Evolutionary conservation across 345 rosid genomes (phyloP).

Genomic region (Hibiscus mutabilis): DNA sequence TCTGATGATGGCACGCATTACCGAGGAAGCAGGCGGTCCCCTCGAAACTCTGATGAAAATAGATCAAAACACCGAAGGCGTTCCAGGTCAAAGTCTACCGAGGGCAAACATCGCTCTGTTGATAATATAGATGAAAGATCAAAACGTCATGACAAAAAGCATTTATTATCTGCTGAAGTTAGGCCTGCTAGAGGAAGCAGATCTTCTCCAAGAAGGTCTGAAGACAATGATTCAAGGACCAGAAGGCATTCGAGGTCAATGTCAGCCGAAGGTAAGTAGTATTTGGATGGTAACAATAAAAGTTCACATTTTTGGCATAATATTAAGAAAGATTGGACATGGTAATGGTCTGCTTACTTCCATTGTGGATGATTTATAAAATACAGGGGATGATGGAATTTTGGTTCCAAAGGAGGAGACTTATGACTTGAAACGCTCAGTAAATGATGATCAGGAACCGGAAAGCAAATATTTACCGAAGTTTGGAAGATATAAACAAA

Average conservation of each 20-base stretch:
- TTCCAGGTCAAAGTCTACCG: constrained; percentile 54
- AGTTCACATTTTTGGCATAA: constrained; percentile 3
- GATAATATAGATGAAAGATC: constrained; percentile 40
- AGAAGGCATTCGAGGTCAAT: constrained; percentile 37
- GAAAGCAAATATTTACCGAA: background rate
- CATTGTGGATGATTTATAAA: constrained; percentile 7
- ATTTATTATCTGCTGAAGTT: constrained; percentile 41
- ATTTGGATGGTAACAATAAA: constrained; percentile 21
- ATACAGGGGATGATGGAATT: constrained; percentile 3
- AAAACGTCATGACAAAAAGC: constrained; percentile 36
- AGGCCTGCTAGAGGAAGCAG: constrained; percentile 29
- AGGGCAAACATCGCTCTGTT: constrained; percentile 34
- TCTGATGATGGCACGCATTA: constrained; percentile 48
- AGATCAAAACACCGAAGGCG: constrained; percentile 40
- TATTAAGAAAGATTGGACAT: constrained; percentile 11
- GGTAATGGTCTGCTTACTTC: constrained; percentile 11
- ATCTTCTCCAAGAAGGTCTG: constrained; percentile 36
- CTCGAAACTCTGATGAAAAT: constrained; percentile 40
- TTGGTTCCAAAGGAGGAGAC: constrained; percentile 13
- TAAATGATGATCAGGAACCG: constrained; percentile 7
- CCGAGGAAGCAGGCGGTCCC: constrained; percentile 45
- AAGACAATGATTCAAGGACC: constrained; percentile 32
- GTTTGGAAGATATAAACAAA: constrained; percentile 9
- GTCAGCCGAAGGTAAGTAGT: constrained; percentile 31
- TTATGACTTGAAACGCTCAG: constrained; percentile 14